These are phyloP conservation scores for Leptographium radiaticola DNA, from an alignment of 2,329 filamentous ascomycete genomes.

Conservation along the genomic window DNA sequence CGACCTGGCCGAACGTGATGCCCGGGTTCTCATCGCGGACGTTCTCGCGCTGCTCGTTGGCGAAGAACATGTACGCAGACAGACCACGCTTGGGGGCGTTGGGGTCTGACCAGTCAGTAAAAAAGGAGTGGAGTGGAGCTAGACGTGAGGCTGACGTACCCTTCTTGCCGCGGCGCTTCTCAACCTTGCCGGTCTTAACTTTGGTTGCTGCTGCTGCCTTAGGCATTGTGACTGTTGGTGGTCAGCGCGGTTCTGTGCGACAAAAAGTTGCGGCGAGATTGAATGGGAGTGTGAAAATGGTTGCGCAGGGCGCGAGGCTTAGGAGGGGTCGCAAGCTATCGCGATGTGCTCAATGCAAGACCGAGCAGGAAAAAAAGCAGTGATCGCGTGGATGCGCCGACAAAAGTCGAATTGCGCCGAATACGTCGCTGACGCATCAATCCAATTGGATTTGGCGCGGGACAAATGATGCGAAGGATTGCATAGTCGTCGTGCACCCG, in stretches of 20 bases:
- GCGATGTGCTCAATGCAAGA: no score
- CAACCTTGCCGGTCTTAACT: constrained; percentile 37
- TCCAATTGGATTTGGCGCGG: no score
- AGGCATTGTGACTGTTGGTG: constrained; percentile 34
- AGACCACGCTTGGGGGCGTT: constrained; percentile 99
- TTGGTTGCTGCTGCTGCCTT: constrained; percentile 44
- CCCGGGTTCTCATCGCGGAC: constrained; percentile 97
- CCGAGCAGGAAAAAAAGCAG: no score
- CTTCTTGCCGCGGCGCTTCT: constrained; percentile 47
- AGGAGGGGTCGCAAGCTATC: no score
- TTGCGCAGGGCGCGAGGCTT: no score
- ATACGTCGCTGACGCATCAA: no score
- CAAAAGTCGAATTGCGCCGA: no score
- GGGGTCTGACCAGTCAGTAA: constrained; percentile 48
- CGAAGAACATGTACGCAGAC: constrained; percentile 99
- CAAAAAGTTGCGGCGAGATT: constrained; percentile 4
- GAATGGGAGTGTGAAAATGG: background rate
- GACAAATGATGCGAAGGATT: constrained; percentile 3
- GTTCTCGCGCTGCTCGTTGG: constrained; percentile 97
- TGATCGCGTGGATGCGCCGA: no score
- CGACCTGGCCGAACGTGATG: constrained; percentile 94
- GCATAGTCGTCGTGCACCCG: background rate
- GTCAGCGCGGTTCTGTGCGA: background rate
- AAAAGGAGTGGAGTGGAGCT: background rate
- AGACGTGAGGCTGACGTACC: constrained; percentile 26